Evolutionary conservation across 2,329 filamentous ascomycete species (phyloP).

Genomic region (Phaeoacremonium minimum): DNA sequence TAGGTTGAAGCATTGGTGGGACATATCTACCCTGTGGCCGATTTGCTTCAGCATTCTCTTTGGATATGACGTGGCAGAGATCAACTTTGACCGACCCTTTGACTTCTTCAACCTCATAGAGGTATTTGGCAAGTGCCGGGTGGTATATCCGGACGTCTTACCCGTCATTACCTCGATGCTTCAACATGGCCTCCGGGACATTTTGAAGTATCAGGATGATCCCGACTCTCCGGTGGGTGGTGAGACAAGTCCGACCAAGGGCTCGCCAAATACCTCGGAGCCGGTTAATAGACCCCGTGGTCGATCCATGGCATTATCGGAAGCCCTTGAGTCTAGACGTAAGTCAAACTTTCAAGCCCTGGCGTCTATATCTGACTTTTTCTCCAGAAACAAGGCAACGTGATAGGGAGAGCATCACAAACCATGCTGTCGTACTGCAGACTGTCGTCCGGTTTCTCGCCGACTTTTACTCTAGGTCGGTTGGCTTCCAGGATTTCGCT

Average conservation of each 20-base stretch:
- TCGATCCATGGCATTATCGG: slow-evolving; percentile 63
- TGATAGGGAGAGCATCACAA: slow-evolving; percentile 43
- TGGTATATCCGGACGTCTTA: slow-evolving; percentile 74
- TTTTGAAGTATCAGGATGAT: slow-evolving; percentile 58
- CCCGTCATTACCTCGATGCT: slow-evolving; percentile 82
- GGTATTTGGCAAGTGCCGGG: slow-evolving; percentile 63
- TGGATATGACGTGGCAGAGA: slow-evolving; percentile 70
- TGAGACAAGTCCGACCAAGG: slow-evolving; percentile 15
- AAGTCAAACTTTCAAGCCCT: slow-evolving; percentile 22
- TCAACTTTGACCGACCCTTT: slow-evolving; percentile 70
- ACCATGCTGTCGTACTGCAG: slow-evolving; percentile 64
- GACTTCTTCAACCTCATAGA: slow-evolving; percentile 71
- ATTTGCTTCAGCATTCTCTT: slow-evolving; percentile 88
- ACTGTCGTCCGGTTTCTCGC: slow-evolving; percentile 75
- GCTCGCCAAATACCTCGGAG: slow-evolving; percentile 16
- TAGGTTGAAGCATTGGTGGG: slow-evolving; percentile 84
- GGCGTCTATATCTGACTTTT: neutral
- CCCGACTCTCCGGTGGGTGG: slow-evolving; percentile 44
- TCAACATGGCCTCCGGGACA: slow-evolving; percentile 73
- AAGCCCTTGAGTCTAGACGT: slow-evolving; percentile 53
- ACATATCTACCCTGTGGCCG: slow-evolving; percentile 77
- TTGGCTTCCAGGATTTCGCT: slow-evolving; percentile 78
- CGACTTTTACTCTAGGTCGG: slow-evolving; percentile 72
- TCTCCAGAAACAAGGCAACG: slow-evolving; percentile 31
- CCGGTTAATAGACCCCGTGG: slow-evolving; percentile 37